phyloP scores from a whole-genome alignment of 768 basidiomycete species.

The Lactarius pseudohatsudake region DNA sequence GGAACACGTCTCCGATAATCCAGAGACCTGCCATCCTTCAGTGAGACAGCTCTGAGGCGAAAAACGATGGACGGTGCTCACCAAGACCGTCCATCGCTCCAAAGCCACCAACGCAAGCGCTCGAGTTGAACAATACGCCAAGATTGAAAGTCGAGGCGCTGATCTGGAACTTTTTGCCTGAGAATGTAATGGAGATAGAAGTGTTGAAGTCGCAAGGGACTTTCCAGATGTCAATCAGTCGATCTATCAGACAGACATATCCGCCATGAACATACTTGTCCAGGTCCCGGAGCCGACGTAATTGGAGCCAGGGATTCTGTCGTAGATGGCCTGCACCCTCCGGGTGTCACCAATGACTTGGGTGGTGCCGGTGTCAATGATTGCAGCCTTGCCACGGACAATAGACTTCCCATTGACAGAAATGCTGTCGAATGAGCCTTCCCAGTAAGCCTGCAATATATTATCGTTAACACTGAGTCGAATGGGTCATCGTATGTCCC shows the following conservation, averaged over 20 bases:
- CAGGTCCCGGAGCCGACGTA: neutral
- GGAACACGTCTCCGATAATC: neutral
- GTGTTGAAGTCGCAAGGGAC: neutral
- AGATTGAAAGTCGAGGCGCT: neutral
- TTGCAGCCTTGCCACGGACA: conserved; percentile 21
- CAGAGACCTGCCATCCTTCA: neutral
- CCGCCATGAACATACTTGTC: neutral
- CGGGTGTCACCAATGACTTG: conserved; percentile 30
- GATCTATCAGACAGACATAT: neutral
- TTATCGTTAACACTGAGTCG: conserved; percentile 32
- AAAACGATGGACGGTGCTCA: neutral
- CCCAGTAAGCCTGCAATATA: conserved; percentile 15
- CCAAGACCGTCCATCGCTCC: neutral
- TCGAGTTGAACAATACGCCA: neutral
- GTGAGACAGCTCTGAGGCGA: neutral
- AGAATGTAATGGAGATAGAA: neutral
- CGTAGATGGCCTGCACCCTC: neutral
- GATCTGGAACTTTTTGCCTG: neutral
- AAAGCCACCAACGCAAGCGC: neutral
- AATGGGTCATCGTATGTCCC: conserved; percentile 15
- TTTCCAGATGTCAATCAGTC: neutral
- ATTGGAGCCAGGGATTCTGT: neutral
- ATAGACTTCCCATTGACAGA: conserved; percentile 30
- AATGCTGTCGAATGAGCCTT: conserved; percentile 32
- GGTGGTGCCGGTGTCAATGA: conserved; percentile 38